Conservation (phyloP, 495 filamentous ascomycete species). For the Penicillium paxilli region DNA sequence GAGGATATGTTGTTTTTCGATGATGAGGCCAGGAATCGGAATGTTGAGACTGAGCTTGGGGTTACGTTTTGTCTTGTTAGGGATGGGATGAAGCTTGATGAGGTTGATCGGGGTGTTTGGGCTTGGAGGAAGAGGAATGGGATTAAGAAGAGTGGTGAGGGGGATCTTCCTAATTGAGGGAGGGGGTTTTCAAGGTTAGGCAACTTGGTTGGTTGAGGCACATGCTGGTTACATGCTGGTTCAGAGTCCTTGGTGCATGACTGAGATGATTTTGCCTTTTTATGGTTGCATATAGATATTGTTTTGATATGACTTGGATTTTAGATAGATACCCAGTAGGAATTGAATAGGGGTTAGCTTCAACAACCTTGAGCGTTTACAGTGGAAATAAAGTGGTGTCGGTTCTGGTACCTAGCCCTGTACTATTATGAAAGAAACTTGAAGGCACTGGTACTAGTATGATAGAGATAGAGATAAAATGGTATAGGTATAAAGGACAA, state of each 20-base stretch:
- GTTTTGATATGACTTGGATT: no score
- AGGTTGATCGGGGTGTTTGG: constrained; percentile 76
- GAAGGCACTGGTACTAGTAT: no score
- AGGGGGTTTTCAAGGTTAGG: no score
- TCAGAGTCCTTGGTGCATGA: neutral
- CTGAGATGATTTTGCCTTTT: neutral
- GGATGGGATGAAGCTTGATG: constrained; percentile 75
- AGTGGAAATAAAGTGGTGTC: neutral
- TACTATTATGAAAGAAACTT: no score
- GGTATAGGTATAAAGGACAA: constrained; percentile 10
- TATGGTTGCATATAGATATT: neutral
- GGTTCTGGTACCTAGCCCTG: neutral
- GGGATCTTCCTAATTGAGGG: constrained; percentile 2
- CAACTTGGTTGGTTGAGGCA: no score
- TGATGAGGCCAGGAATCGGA: constrained; percentile 82
- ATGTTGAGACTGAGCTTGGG: constrained; percentile 77
- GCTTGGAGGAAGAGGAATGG: constrained; percentile 80
- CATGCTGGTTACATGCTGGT: no score
- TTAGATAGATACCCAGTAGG: neutral
- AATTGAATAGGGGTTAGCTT: neutral
- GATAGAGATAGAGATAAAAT: neutral
- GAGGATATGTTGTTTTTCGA: constrained; percentile 96
- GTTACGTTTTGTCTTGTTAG: constrained; percentile 80
- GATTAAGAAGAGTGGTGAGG: constrained; percentile 29
- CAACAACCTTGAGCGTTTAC: neutral